Conservation (phyloP, 1,284 basidiomycete genomes). For the Mycosarcoma mackinlayi region DNA sequence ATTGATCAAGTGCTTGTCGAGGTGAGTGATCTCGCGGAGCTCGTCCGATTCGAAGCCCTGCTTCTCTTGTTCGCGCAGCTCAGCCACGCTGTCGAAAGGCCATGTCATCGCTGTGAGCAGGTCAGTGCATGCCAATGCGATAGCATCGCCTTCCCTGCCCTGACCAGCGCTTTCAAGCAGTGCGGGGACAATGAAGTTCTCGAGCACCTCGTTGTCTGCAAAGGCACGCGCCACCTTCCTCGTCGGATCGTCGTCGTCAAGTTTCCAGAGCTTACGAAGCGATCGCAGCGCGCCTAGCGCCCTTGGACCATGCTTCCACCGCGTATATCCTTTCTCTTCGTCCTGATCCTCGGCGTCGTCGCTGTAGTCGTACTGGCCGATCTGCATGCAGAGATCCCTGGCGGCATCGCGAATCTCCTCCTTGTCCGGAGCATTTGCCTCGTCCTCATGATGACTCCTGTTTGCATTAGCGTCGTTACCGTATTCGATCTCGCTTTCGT, state of each 20-base stretch:
- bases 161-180: constrained; percentile 62
- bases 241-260: constrained; percentile 63
- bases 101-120: constrained; percentile 67
- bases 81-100: constrained; percentile 64
- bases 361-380: constrained; percentile 64
- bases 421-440: constrained; percentile 45
- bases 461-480: constrained; percentile 20
- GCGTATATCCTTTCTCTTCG: constrained; percentile 35
- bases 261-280: constrained; percentile 62
- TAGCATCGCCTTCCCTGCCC: constrained; percentile 51
- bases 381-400: constrained; percentile 59
- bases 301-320: constrained; percentile 63
- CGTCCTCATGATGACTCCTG: constrained; percentile 20
- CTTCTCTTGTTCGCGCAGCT: constrained; percentile 57
- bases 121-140: constrained; percentile 66
- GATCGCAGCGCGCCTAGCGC: constrained; percentile 59
- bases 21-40: constrained; percentile 46
- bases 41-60: constrained; percentile 56
- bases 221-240: constrained; percentile 64
- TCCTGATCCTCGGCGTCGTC: constrained; percentile 21
- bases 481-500: constrained; percentile 29
- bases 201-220: constrained; percentile 61
- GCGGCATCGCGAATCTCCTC: constrained; percentile 53
- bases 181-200: constrained; percentile 65
- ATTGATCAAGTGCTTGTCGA: constrained; percentile 55